Evolutionary conservation across 768 basidiomycete species (phyloP).

Genomic region (Termitomyces sp.): DNA sequence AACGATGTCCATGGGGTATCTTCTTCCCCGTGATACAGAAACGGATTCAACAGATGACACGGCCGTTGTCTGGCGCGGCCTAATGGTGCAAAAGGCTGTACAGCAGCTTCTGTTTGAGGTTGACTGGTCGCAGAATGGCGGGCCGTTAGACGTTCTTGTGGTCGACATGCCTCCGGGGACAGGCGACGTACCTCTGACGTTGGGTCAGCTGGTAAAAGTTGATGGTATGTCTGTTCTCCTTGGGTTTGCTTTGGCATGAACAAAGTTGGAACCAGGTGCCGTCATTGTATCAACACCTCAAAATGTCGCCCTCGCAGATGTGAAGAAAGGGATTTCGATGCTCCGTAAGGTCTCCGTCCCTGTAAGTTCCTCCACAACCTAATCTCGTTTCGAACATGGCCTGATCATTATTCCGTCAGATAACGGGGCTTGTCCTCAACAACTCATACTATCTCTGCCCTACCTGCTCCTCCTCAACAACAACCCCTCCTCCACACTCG

Average conservation of each 20-base stretch:
- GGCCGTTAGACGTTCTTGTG: constrained; percentile 78
- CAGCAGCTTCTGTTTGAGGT: constrained; percentile 96
- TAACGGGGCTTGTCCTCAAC: constrained; percentile 84
- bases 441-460: constrained; percentile 83
- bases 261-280: constrained; percentile 50
- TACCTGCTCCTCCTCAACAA: constrained; percentile 51
- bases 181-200: constrained; percentile 91
- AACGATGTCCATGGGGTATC: constrained; percentile 97
- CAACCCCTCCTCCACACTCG: constrained; percentile 14
- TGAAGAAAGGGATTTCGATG: constrained; percentile 90
- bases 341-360: constrained; percentile 87
- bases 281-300: constrained; percentile 96
- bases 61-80: constrained; percentile 90
- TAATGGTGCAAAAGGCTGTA: constrained; percentile 98
- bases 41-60: constrained; percentile 59
- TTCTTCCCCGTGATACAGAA: constrained; percentile 59
- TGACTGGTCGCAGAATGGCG: constrained; percentile 65
- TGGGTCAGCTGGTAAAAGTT: constrained; percentile 83
- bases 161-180: constrained; percentile 98
- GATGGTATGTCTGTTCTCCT: constrained; percentile 57
- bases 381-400: constrained; percentile 4
- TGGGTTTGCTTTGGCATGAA: not conserved
- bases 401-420: constrained; percentile 38
- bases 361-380: constrained; percentile 39
- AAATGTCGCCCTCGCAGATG: constrained; percentile 88